phyloP scores from a whole-genome alignment of 1,284 basidiomycete genomes.

The Cryptococcus sp. region DNA sequence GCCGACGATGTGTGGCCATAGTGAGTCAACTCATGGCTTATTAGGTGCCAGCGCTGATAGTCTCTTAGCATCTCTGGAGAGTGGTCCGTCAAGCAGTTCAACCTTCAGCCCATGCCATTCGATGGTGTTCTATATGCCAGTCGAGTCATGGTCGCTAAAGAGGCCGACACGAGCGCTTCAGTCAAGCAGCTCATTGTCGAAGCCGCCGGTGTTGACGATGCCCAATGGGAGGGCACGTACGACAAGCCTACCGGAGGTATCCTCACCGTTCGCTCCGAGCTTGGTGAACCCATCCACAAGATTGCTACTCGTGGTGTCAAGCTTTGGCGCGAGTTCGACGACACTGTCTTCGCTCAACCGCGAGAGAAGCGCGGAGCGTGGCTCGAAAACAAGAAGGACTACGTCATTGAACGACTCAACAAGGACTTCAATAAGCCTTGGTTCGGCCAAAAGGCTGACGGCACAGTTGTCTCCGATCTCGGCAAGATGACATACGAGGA shows the following conservation, averaged over 20 bases:
- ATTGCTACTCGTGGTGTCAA: slow-evolving; percentile 95
- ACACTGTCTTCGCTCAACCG: slow-evolving; percentile 89
- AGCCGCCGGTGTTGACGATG: slow-evolving; percentile 88
- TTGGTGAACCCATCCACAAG: slow-evolving; percentile 99
- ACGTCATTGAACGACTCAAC: slow-evolving; percentile 90
- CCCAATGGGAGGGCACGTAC: slow-evolving; percentile 94
- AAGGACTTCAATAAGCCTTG: slow-evolving; percentile 94
- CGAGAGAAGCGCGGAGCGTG: slow-evolving; percentile 91
- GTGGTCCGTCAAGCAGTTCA: slow-evolving; percentile 82
- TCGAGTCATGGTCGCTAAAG: slow-evolving; percentile 97
- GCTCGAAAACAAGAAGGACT: slow-evolving; percentile 82
- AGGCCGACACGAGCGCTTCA: slow-evolving; percentile 89
- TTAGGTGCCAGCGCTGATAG: neutral
- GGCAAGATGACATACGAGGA: slow-evolving; percentile 99
- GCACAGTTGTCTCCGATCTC: slow-evolving; percentile 77
- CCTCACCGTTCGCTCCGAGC: slow-evolving; percentile 94
- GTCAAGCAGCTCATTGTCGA: slow-evolving; percentile 97
- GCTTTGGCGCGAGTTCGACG: slow-evolving; percentile 98
- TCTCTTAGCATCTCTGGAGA: slow-evolving; percentile 73
- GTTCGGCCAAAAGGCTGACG: slow-evolving; percentile 95
- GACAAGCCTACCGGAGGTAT: slow-evolving; percentile 92
- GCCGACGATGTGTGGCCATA: slow-evolving; percentile 97
- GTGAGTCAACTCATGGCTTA: slow-evolving; percentile 21
- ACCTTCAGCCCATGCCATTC: slow-evolving; percentile 95
- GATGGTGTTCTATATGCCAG: slow-evolving; percentile 95